Evolutionary conservation across 345 rosid species (phyloP), one percentile per base, ranked within the genome.

Genomic region (Cardamine chenopodiifolia): DNA sequence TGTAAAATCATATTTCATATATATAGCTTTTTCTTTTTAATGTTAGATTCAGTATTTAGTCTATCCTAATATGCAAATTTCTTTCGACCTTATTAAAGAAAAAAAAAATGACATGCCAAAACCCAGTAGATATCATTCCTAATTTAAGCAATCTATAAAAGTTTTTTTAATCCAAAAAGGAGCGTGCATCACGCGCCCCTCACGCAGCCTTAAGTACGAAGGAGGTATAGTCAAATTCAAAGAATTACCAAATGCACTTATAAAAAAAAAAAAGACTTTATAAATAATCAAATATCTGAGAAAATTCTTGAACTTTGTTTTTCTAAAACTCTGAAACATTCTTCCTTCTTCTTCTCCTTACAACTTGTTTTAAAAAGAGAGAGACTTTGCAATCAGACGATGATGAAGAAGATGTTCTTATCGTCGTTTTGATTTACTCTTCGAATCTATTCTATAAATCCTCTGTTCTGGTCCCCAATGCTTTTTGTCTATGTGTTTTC

Each of bases 201-300:
- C 32, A 28, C 62, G 15, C 37, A 4, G 32, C 66, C 19, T 22
- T 7, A 39, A 22, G 22, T 6, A 50, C 11, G 40, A 7, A 26
- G 2, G 34, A 25, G 50, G 12, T 2, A 45, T 45, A 59, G 68
- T 71, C 75, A 71, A 61, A n/a, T 53, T 23, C 13, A 45, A 10
- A 59, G 28, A 50, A 22, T 45, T 23, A 28, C 44, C 32, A 71
- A 71, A 71, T 71, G 14, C 32, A 55, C 50, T 32, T 44, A 1
- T 26, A 22, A 4, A 52, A 23, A 45, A 12, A 32, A 50, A 34
- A 23, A 23, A 15, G 9, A 45, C n/a, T 70, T 63, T 77, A 76
- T 76, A 76, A 23, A 75, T 68, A 68, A 66, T 50, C 73, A 58
- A 61, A 68, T 15, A 23, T 54, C 69, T 60, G 29, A 40, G 66